Base-by-base conservation (phyloP, 2,329 filamentous ascomycete genomes). In the Diplocarpon rosae region DNA sequence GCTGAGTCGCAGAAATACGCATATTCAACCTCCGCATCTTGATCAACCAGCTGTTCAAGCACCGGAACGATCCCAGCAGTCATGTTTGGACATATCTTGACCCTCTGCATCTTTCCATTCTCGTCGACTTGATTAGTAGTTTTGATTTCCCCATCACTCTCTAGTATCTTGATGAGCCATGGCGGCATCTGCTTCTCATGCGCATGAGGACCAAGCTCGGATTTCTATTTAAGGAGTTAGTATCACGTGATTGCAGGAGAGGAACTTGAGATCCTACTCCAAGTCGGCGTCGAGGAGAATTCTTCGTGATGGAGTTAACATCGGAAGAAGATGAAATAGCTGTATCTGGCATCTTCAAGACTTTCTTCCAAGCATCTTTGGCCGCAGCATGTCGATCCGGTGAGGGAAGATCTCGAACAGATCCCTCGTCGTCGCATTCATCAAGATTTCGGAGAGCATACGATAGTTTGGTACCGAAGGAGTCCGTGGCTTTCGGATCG, bases 1-100 rank as follows among this genome's bases (percentile, higher is more conserved):
- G 71, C 70, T 1, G 82, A 74, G 56, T 88, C 79, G 62, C 89
- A 95, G 29, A 95, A 69, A 56, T 88, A 95, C 5, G 85, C 85
- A 51, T 76, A 76, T 42, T 75, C 69, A 1, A 86, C 83, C 4
- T 68, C 66, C 7, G 65, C 59, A 55, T 84, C 85, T 44, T 82
- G 71, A 33, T 80, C 71, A 35, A 85, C 74, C 10, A 88, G 67
- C 49, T 75, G 72, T 15, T 69, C 65, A 16, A 90, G 65, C 1
- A 80, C 72, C 0, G 76, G 72, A 43, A 88, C 69, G 9, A 87
- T 66, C 11, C 72, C 73, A 62, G 56, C 48, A 1, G 59, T 63
- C 46, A 70, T 66, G 47, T 76, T 76, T 41, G 70, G 67, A 43
- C 67, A 62, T 28, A 55, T 61, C 41, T 63, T 64, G 24, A 67